These are phyloP conservation scores for Musa balbisiana DNA, from an alignment of 202 grass and related monocot genomes.

Conservation along the genomic window DNA sequence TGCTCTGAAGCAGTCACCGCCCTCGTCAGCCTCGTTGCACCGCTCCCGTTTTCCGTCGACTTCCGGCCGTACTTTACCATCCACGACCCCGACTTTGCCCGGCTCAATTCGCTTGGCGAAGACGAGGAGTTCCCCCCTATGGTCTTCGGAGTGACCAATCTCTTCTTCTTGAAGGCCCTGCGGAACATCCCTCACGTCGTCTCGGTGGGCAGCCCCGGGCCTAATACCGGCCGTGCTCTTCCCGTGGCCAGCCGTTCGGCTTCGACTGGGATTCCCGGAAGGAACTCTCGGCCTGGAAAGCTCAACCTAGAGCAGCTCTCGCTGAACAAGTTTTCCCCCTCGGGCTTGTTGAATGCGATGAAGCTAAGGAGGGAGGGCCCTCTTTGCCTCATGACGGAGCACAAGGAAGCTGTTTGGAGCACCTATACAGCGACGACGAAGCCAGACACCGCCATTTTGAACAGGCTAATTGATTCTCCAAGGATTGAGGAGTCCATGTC, in stretches of 20 bases:
- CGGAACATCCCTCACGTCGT: constrained; percentile 71
- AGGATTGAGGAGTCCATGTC: constrained; percentile 93
- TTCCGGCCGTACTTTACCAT: constrained; percentile 94
- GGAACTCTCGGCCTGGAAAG: constrained; percentile 37
- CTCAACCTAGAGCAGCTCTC: constrained; percentile 67
- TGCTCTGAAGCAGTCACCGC: constrained; percentile 83
- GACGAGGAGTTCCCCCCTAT: constrained; percentile 67
- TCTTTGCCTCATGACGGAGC: constrained; percentile 94
- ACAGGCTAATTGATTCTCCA: constrained; percentile 78
- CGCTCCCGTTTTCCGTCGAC: constrained; percentile 69
- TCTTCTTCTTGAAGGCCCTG: constrained; percentile 92
- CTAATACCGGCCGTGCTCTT: constrained; percentile 59
- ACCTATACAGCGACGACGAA: constrained; percentile 62
- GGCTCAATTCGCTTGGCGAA: constrained; percentile 63
- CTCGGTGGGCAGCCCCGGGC: constrained; percentile 64
- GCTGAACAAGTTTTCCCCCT: constrained; percentile 78
- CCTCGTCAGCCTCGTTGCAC: constrained; percentile 90
- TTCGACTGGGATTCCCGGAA: constrained; percentile 20
- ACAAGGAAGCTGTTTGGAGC: constrained; percentile 88
- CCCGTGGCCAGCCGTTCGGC: constrained; percentile 30
- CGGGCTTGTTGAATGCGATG: constrained; percentile 72
- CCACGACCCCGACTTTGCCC: constrained; percentile 85
- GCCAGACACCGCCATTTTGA: constrained; percentile 79
- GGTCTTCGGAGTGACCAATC: constrained; percentile 85
- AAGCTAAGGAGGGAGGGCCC: constrained; percentile 86